Percentiles rank a stretch among this genome's conserved stretches.
Conservation (phyloP, 2,329 filamentous ascomycete genomes). For the Elsinoe batatas region DNA sequence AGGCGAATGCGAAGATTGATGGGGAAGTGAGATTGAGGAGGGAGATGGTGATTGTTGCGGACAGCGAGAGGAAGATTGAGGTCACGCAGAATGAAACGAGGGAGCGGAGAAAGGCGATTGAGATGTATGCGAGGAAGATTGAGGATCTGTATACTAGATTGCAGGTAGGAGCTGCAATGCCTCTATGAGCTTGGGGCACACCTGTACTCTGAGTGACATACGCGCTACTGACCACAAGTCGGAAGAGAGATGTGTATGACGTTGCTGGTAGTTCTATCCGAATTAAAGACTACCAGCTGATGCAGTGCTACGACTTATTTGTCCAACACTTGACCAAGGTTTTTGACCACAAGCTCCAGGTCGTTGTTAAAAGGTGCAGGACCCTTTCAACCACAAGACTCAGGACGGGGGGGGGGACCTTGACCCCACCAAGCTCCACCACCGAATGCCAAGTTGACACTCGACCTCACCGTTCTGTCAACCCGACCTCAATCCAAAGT, state of each 20-base stretch:
- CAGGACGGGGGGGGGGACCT: too few relatives aligned
- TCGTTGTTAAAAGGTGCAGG: too few relatives aligned
- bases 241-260: too few relatives aligned
- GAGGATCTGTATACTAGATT: neutral
- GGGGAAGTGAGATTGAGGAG: constrained; percentile 14
- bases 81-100: constrained; percentile 16
- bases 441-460: too few relatives aligned
- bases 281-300: neutral
- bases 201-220: too few relatives aligned
- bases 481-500: too few relatives aligned
- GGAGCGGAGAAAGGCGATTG: constrained; percentile 13
- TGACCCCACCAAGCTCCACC: too few relatives aligned
- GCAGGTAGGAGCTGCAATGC: neutral
- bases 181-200: neutral
- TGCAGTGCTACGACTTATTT: neutral
- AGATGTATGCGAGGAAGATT: constrained; percentile 14
- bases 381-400: too few relatives aligned
- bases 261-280: neutral
- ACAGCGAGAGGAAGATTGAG: constrained; percentile 11
- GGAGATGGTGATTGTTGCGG: constrained; percentile 15
- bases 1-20: constrained; percentile 15
- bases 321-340: too few relatives aligned
- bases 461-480: too few relatives aligned
- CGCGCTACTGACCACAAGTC: too few relatives aligned
- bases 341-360: too few relatives aligned